Conservation (phyloP, 2,329 filamentous ascomycete species). For the Diaporthe capsici region DNA sequence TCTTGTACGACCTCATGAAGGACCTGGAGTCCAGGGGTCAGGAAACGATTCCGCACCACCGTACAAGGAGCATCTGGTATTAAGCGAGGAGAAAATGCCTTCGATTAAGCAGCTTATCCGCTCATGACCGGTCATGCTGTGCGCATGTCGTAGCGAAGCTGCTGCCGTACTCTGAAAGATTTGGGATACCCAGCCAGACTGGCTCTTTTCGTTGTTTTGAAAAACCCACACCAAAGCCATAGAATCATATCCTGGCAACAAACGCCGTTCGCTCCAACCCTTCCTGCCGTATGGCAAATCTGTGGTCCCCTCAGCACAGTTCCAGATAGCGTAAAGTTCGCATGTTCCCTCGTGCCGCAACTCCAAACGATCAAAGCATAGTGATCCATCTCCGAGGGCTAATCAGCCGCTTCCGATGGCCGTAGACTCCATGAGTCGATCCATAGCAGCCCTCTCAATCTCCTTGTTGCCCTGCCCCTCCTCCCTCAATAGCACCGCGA, state of each 20-base stretch:
- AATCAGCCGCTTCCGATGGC: constrained; percentile 52
- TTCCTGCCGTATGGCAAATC: constrained; percentile 1
- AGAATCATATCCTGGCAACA: constrained; percentile 19
- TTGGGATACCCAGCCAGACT: constrained; percentile 31
- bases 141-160: not conserved
- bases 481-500: constrained; percentile 85
- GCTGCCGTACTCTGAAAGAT: not conserved
- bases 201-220: not conserved
- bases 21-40: constrained; percentile 77
- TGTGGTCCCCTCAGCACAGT: not conserved
- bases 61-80: constrained; percentile 96
- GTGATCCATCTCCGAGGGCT: not conserved
- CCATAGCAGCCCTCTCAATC: constrained; percentile 80
- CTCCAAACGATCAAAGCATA: not conserved
- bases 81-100: constrained; percentile 55
- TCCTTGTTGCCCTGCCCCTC: constrained; percentile 68
- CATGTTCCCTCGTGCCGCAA: not conserved
- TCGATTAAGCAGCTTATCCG: constrained; percentile 10
- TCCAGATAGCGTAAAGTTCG: not conserved
- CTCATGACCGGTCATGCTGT: not conserved
- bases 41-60: constrained; percentile 83
- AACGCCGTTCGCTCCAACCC: constrained; percentile 22
- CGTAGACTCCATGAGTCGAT: constrained; percentile 72
- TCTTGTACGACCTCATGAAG: constrained; percentile 95
- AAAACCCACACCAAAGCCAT: not conserved